These are phyloP conservation scores for Tolypocladium pustulatum DNA, from an alignment of 2,329 filamentous ascomycete genomes.

Conservation along the genomic window DNA sequence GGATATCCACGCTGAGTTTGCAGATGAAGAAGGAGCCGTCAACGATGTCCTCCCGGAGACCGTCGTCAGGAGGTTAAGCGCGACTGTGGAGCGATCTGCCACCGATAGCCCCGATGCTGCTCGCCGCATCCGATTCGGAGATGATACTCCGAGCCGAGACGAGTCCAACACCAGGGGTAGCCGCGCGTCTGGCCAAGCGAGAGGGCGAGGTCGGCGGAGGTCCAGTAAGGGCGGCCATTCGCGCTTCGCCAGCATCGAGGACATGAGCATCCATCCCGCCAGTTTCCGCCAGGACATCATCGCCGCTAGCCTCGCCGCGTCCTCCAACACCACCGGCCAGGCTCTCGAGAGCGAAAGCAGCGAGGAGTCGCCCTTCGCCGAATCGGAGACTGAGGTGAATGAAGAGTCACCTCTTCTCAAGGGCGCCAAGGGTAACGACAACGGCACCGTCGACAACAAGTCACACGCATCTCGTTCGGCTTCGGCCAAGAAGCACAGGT, in stretches of 20 bases:
- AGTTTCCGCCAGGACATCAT: slow-evolving; percentile 91
- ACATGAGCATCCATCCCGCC: slow-evolving; percentile 79
- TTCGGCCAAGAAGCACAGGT: slow-evolving; percentile 14
- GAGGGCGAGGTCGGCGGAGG: slow-evolving; percentile 33
- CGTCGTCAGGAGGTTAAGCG: slow-evolving; percentile 39
- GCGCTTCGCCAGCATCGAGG: slow-evolving; percentile 54
- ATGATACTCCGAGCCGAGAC: slow-evolving; percentile 14
- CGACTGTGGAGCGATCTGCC: slow-evolving; percentile 13
- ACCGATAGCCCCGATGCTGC: slow-evolving; percentile 20
- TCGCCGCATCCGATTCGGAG: slow-evolving; percentile 30
- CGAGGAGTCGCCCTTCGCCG: slow-evolving; percentile 33
- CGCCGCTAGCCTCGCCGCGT: slow-evolving; percentile 54
- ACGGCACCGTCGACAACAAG: slow-evolving; percentile 16
- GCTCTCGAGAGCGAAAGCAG: slow-evolving; percentile 44
- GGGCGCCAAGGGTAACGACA: slow-evolving; percentile 16
- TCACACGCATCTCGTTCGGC: slow-evolving; percentile 10
- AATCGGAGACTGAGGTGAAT: slow-evolving; percentile 27
- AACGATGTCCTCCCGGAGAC: slow-evolving; percentile 55
- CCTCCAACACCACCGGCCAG: slow-evolving; percentile 36
- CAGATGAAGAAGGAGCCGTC: slow-evolving; percentile 48
- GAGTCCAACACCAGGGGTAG: slow-evolving; percentile 16
- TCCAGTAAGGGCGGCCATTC: slow-evolving; percentile 40
- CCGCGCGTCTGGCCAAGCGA: slow-evolving; percentile 20
- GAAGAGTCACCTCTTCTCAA: slow-evolving; percentile 40
- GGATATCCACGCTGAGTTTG: slow-evolving; percentile 26